Conservation (phyloP, 371 early-diverging fungal genomes). For the Blakeslea trispora region DNA sequence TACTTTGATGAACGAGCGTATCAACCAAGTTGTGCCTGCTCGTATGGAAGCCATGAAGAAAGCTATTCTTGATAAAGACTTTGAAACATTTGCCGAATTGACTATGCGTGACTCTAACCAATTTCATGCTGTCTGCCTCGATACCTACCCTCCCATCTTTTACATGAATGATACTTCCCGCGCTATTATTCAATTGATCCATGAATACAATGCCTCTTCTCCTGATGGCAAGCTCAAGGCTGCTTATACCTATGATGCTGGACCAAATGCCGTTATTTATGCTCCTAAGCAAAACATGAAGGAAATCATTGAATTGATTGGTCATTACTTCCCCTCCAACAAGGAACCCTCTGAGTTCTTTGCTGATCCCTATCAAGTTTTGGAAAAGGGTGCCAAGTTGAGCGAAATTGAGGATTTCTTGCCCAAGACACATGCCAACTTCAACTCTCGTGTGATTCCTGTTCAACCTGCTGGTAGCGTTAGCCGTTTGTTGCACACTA, state of each 20-base stretch:
- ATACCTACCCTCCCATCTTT: constrained; percentile 93
- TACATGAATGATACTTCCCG: constrained; percentile 95
- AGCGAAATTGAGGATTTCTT: constrained; percentile 40
- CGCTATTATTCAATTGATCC: constrained; percentile 83
- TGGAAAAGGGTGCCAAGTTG: constrained; percentile 15
- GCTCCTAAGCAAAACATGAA: constrained; percentile 76
- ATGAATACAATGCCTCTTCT: constrained; percentile 79
- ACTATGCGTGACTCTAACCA: constrained; percentile 99
- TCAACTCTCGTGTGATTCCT: constrained; percentile 61
- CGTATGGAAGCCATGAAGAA: constrained; percentile 85
- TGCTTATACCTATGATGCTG: constrained; percentile 96
- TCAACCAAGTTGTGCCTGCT: constrained; percentile 78
- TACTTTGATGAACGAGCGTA: constrained; percentile 81
- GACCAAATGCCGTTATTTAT: constrained; percentile 98
- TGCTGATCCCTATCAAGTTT: constrained; percentile 61
- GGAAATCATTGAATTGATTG: constrained; percentile 81
- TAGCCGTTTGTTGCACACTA: constrained; percentile 87
- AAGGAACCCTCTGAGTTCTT: constrained; percentile 54
- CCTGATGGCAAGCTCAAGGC: constrained; percentile 66
- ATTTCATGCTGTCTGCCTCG: constrained; percentile 97
- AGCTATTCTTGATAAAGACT: constrained; percentile 87
- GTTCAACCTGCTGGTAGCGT: constrained; percentile 75
- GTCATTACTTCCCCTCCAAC: constrained; percentile 80
- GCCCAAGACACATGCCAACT: constrained; percentile 41
- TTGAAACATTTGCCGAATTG: constrained; percentile 87